Percentiles rank a stretch among this genome's conserved stretches.
Conservation (phyloP, 139 green algal species). For the Chlorella sp. region DNA sequence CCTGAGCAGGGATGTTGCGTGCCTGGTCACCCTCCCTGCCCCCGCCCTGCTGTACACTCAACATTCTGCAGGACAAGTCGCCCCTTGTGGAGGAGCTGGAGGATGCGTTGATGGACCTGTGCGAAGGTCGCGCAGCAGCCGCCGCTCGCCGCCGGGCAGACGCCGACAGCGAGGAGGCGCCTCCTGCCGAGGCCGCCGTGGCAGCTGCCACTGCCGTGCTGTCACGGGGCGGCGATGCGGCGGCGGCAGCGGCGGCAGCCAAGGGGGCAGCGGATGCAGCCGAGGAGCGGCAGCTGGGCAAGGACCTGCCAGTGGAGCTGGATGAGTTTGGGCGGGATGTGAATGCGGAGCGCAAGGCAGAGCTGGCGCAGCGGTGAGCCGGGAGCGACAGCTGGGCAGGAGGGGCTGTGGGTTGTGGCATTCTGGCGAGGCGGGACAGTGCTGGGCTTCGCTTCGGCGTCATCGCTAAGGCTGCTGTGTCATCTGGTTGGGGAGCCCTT, state of each 20-base stretch:
- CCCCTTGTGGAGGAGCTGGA: slow-evolving; percentile 89
- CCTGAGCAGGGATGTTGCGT: too few species aligned
- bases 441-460: too few species aligned
- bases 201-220: slow-evolving; percentile 67
- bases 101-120: slow-evolving; percentile 64
- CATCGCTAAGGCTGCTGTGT: too few species aligned
- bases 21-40: too few species aligned
- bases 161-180: slow-evolving; percentile 54
- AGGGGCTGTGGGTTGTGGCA: too few species aligned
- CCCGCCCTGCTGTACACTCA: too few species aligned
- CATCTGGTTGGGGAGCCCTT: too few species aligned
- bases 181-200: slow-evolving; percentile 69
- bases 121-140: slow-evolving; percentile 51
- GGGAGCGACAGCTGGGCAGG: too few species aligned
- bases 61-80: slow-evolving; percentile 76
- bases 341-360: slow-evolving; percentile 59
- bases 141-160: slow-evolving; percentile 8
- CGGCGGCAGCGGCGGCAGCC: slow-evolving; percentile 54
- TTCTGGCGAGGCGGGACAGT: background rate
- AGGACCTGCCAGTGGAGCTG: slow-evolving; percentile 55
- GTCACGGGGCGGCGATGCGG: slow-evolving; percentile 37
- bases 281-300: slow-evolving; percentile 34
- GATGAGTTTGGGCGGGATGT: slow-evolving; percentile 92
- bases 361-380: slow-evolving; percentile 19
- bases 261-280: slow-evolving; percentile 48